Evolutionary conservation across 1,139 yeast species (phyloP).

Genomic region (Arxiozyma slooffiae): DNA sequence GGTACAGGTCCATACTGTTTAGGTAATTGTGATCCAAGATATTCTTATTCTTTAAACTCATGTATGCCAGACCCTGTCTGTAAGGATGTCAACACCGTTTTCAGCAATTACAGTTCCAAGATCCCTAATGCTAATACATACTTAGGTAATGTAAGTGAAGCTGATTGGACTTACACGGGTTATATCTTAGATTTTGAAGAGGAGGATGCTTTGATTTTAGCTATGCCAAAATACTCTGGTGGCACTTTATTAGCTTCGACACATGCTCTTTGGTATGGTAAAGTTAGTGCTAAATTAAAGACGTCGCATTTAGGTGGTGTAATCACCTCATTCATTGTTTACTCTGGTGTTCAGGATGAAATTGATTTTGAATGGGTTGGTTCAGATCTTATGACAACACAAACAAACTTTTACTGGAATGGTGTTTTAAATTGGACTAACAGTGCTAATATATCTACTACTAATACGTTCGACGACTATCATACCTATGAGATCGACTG

Average conservation of each 20-base stretch:
- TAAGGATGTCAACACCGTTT: conserved; percentile 32
- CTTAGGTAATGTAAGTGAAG: conserved; percentile 59
- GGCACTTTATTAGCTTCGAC: conserved; percentile 82
- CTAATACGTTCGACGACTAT: conserved; percentile 53
- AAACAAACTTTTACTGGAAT: conserved; percentile 70
- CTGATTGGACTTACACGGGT: conserved; percentile 73
- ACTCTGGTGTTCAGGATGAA: conserved; percentile 83
- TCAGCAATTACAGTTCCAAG: conserved; percentile 32
- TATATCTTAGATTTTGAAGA: conserved; percentile 46
- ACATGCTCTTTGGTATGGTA: conserved; percentile 80
- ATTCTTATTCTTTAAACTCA: conserved; percentile 40
- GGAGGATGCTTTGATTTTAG: conserved; percentile 45
- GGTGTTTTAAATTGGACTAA: conserved; percentile 65
- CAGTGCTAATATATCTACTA: conserved; percentile 38
- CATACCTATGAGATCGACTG: conserved; percentile 80
- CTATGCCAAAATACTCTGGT: conserved; percentile 69
- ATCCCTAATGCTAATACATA: conserved; percentile 33
- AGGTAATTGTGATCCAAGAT: conserved; percentile 59
- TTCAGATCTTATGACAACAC: conserved; percentile 51
- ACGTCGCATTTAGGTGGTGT: conserved; percentile 75
- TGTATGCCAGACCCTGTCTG: conserved; percentile 61
- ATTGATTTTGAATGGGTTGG: conserved; percentile 85
- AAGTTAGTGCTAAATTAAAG: conserved; percentile 56
- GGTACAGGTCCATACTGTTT: conserved; percentile 73
- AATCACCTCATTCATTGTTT: conserved; percentile 69